Evolutionary conservation across 2,329 filamentous ascomycete genomes (phyloP).

Genomic region (Apiospora hydei): DNA sequence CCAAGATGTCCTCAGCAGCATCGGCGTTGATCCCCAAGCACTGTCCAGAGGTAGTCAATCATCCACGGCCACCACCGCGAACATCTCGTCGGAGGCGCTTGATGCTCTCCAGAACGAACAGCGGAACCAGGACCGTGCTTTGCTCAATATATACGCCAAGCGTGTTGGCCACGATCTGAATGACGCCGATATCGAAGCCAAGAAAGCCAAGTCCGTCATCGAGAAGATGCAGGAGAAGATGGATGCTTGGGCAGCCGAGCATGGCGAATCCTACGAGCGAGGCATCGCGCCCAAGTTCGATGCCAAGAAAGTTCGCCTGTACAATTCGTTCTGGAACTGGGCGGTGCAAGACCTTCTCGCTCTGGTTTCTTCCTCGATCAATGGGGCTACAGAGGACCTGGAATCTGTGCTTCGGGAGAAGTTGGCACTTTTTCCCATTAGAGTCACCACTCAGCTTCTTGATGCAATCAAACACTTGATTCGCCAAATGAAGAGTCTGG

Average conservation of each 20-base stretch:
- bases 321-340: conserved; percentile 48
- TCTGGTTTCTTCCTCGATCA: conserved; percentile 22
- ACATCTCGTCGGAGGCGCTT: conserved; percentile 23
- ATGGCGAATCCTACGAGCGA: conserved; percentile 39
- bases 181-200: not conserved
- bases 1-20: conserved; percentile 14
- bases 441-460: conserved; percentile 25
- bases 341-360: conserved; percentile 35
- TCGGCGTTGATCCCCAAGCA: conserved; percentile 25
- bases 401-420: conserved; percentile 24
- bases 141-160: conserved; percentile 27
- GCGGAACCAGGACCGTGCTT: conserved; percentile 17
- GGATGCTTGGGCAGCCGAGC: conserved; percentile 38
- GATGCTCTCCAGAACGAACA: conserved; percentile 24
- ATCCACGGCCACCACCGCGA: not conserved
- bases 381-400: conserved; percentile 17
- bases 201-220: conserved; percentile 25
- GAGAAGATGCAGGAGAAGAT: conserved; percentile 30
- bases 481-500: not conserved
- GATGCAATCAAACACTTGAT: conserved; percentile 19
- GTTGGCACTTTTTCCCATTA: conserved; percentile 19
- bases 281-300: conserved; percentile 43
- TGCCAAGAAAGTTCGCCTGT: conserved; percentile 37
- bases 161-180: conserved; percentile 22
- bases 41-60: not conserved